Base-by-base conservation (phyloP, 2,329 filamentous ascomycete genomes). In the Orbilia javanica region DNA sequence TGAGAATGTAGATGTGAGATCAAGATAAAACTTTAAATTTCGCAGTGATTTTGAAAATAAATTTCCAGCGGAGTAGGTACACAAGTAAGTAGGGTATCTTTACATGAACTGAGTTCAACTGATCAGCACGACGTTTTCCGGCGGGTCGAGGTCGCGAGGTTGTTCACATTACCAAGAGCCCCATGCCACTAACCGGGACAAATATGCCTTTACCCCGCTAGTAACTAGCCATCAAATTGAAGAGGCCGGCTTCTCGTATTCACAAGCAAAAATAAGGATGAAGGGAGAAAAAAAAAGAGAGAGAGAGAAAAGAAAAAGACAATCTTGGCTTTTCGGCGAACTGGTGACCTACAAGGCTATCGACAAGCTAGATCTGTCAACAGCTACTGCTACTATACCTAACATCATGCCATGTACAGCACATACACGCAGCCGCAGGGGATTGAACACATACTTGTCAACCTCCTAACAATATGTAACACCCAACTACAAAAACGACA, bases 171-270 rank as follows among this genome's bases (percentile, higher is more conserved):
- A 36, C 29, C 29, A 57, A 34, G 27, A 34, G 29, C 52, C 50
- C 52, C 52, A 57, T 57, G 52, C 29, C 48, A 60, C 53, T 63
- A 63, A 53, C 66, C 66, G 66, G 55, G 46, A 29, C 18, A 64
- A 71, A 39, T 71, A 44, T 63, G 60, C 60, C 69, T 73, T 66
- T 73, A 73, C 69, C 69, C 69, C 69, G 69, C 69, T 62, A 73
- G 60, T 66, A 50, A 66, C 60, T 60, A 66, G 69, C 60, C 60
- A 39, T 65, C 20, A 42, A 48, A 36, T 53, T 53, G 29, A 57
- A 10, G 29, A 20, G 11, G 27, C 8, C 15, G 10, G 27, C 8
- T 27, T 50, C 52, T 57, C 52, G 52, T 57, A 57, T 34, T 57
- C 29, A 55, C 27, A 55, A 36, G n/a, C 8, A 57, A 36, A 10